These are phyloP conservation scores for Emiliania huxleyi DNA, from an alignment of 78 protist species.

Conservation along the genomic window DNA sequence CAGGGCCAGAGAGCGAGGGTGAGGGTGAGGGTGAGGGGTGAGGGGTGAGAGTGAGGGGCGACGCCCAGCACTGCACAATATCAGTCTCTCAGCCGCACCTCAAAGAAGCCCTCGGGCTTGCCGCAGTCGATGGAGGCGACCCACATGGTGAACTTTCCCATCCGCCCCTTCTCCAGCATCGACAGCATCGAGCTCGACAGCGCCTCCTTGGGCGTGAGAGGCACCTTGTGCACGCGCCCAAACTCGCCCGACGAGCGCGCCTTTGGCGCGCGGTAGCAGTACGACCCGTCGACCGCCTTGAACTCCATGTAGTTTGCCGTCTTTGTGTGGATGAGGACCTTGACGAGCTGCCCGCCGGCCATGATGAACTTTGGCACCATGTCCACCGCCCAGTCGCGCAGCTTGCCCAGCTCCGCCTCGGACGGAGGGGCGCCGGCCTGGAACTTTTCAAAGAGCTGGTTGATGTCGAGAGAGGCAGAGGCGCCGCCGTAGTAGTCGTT, in stretches of 20 bases:
- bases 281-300: constrained; percentile 50
- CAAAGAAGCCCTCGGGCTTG: constrained; percentile 59
- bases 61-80: no score
- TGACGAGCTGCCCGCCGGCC: constrained; percentile 53
- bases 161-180: constrained; percentile 87
- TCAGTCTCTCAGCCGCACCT: no score
- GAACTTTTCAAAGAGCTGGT: constrained; percentile 77
- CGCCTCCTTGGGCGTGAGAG: constrained; percentile 91
- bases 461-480: constrained; percentile 88
- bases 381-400: constrained; percentile 95
- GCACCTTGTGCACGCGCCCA: constrained; percentile 87
- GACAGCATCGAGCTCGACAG: constrained; percentile 73
- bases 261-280: not conserved
- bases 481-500: constrained; percentile 98
- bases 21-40: no score
- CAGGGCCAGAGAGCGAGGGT: no score
- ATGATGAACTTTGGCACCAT: constrained; percentile 95
- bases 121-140: constrained; percentile 66
- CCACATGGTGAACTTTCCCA: constrained; percentile 78
- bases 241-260: not conserved
- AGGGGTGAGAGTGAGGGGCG: no score
- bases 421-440: not conserved
- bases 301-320: constrained; percentile 96
- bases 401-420: constrained; percentile 70
- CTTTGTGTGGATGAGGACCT: constrained; percentile 84